Conservation (phyloP, 2,329 filamentous ascomycete species). For the Hymenoscyphus albidus region DNA sequence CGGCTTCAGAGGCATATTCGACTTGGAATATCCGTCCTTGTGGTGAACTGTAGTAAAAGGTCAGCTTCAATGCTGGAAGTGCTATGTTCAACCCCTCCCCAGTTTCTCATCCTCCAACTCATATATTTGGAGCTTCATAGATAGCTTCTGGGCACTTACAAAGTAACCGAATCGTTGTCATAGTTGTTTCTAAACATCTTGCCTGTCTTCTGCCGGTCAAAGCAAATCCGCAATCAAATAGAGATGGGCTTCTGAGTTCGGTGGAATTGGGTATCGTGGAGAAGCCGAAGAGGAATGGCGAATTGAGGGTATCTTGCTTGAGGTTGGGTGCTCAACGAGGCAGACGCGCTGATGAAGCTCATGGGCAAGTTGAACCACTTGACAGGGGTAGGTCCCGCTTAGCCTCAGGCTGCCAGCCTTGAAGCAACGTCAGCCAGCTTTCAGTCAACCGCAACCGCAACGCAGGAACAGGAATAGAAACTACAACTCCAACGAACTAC, state of each 20-base stretch:
- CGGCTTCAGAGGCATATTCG: conserved; percentile 96
- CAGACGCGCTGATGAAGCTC: conserved; percentile 35
- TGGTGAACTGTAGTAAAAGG: conserved; percentile 67
- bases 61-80: conserved; percentile 24
- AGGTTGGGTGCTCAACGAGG: conserved; percentile 18
- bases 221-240: background rate
- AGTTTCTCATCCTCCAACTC: background rate
- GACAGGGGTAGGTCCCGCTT: conserved; percentile 4
- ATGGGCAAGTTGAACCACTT: conserved; percentile 14
- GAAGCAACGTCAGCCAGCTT: conserved; percentile 23
- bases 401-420: conserved; percentile 1
- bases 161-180: conserved; percentile 99
- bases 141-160: conserved; percentile 58
- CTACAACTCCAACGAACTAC: background rate
- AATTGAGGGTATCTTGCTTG: conserved; percentile 7
- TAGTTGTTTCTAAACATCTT: conserved; percentile 99
- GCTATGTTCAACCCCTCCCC: background rate
- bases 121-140: background rate
- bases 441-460: background rate
- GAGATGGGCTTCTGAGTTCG: background rate
- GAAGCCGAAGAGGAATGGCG: conserved; percentile 4
- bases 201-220: conserved; percentile 28
- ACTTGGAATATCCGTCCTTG: conserved; percentile 99
- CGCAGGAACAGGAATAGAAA: background rate
- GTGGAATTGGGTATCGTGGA: conserved; percentile 9